Evolutionary conservation across 192 early-diverging fungal species (phyloP), one percentile per base, ranked within the genome.

Genomic region (Piromyces finnis): DNA sequence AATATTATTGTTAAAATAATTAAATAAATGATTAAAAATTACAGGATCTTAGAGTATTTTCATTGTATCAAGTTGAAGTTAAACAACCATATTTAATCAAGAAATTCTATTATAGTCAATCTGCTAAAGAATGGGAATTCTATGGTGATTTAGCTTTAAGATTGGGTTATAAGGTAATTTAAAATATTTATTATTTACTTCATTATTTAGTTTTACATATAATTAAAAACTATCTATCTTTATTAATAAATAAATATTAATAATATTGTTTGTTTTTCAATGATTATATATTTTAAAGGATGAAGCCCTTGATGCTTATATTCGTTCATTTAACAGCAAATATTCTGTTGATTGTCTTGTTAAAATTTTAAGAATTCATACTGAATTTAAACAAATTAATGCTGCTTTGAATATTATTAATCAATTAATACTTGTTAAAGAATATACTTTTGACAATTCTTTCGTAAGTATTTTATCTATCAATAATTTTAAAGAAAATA

Each of bases 121-220:
- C 95, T 28, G 94, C 94, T 78, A 93, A 95, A 30, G 98, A 99
- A 84, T 99, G 98, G 98, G 98, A 99, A 84, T 89, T 97, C 29
- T 93, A 96, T 79, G 98, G 97, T 29, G 96, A 99, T 81, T 87
- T 99, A 78, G 94, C 94, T 1, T 86, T 92, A 77, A 91, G 98
- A 35, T 85, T 99, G 41, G 90, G 92, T 77, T 93, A 97, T 79
- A 88, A 92, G 80, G 91, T 93, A 80, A 82, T 30, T 3, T 27
- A 22, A 5, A 28, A 77, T 5, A 39, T 39, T 15, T 5, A 51
- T 22, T 22, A 51, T 3, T 51, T 14, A 22, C 17, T 51, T 14
- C 4, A 51, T 22, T 22, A 22, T 51, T 14, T 51, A 7, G n/a
- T n/a, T n/a, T n/a, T n/a, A n/a, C n/a, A n/a, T n/a, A n/a, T n/a